phyloP scores from a whole-genome alignment of 2,329 filamentous ascomycete genomes.

The Colletotrichum magnum region DNA sequence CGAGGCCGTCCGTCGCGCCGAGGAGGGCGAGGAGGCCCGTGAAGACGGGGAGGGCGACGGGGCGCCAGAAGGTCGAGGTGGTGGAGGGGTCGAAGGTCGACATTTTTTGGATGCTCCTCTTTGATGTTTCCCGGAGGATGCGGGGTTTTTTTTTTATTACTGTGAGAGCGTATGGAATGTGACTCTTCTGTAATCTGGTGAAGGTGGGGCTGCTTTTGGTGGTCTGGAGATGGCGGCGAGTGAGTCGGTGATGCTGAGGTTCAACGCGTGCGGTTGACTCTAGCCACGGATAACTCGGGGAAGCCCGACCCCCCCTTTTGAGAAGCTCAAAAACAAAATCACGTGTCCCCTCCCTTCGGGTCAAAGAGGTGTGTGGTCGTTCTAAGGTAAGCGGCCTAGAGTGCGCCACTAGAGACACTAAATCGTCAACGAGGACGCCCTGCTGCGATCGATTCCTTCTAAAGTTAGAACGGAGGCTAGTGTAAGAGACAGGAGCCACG shows the following conservation, averaged over 20 bases:
- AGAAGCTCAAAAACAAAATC: not conserved
- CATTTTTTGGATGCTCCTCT: conserved; percentile 2
- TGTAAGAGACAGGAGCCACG: not conserved
- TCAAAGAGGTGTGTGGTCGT: not conserved
- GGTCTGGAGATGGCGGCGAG: not conserved
- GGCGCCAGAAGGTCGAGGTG: conserved; percentile 21
- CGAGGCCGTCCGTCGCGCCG: conserved; percentile 28
- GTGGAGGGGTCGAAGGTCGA: not conserved
- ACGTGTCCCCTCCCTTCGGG: not conserved
- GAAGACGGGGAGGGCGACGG: conserved; percentile 32
- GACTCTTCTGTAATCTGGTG: too few species aligned
- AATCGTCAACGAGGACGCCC: not conserved
- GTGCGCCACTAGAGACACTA: not conserved
- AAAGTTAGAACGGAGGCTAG: not conserved
- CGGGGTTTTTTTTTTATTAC: too few species aligned
- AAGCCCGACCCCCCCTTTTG: not conserved
- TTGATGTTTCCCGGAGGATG: too few species aligned
- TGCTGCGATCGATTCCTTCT: not conserved
- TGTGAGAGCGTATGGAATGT: not conserved
- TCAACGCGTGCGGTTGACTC: not conserved
- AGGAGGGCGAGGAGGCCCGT: conserved; percentile 33
- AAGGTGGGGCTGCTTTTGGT: not conserved
- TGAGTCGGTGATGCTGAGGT: not conserved
- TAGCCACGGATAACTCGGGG: not conserved
- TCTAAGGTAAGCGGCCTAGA: not conserved